phyloP scores from a whole-genome alignment of 1,284 basidiomycete species.

The Calocybe gambosa region DNA sequence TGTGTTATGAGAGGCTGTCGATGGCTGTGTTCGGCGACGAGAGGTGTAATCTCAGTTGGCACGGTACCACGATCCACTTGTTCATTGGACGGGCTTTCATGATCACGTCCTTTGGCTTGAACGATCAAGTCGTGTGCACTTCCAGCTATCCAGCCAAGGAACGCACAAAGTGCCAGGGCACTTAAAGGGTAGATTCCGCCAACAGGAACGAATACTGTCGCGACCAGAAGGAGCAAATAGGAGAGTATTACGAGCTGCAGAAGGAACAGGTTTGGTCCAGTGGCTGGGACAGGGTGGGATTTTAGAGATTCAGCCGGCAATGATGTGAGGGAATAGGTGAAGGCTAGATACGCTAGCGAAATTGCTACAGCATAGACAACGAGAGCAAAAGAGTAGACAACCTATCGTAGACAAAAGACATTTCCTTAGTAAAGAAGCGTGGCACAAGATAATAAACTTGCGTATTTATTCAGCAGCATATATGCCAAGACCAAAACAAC shows the following conservation, averaged over 20 bases:
- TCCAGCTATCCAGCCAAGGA: slow-evolving; percentile 42
- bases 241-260: slow-evolving; percentile 48
- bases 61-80: slow-evolving; percentile 27
- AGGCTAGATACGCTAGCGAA: slow-evolving; percentile 45
- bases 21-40: slow-evolving; percentile 17
- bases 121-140: slow-evolving; percentile 29
- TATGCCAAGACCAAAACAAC: slow-evolving; percentile 43
- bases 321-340: slow-evolving; percentile 27
- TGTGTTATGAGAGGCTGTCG: neutral
- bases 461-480: slow-evolving; percentile 56
- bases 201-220: slow-evolving; percentile 38
- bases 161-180: slow-evolving; percentile 47
- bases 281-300: slow-evolving; percentile 8
- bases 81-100: slow-evolving; percentile 10
- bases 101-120: neutral
- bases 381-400: slow-evolving; percentile 52
- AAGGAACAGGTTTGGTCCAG: slow-evolving; percentile 23
- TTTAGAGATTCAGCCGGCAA: slow-evolving; percentile 9
- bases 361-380: slow-evolving; percentile 44
- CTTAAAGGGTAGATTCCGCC: slow-evolving; percentile 55
- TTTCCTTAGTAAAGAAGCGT: neutral
- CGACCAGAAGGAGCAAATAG: slow-evolving; percentile 48
- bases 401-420: slow-evolving; percentile 30
- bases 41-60: slow-evolving; percentile 36
- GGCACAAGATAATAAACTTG: slow-evolving; percentile 31